Evolutionary conservation across 257 asterid genomes (phyloP).

Genomic region (Nemophila menziesii): DNA sequence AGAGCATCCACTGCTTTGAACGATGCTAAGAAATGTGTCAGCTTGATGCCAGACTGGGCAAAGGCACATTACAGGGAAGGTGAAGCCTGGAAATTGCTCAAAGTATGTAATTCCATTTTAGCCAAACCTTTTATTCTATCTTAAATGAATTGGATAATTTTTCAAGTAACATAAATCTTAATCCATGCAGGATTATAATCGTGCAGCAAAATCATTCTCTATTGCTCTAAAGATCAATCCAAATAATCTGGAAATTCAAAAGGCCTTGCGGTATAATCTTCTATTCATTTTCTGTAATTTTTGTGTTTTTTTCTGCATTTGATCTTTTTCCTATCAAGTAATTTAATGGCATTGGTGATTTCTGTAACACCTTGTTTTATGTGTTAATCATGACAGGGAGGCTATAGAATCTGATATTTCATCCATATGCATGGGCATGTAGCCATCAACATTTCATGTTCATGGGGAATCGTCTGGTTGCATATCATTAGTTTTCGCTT

Average conservation of each 20-base stretch:
- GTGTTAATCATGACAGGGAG: not conserved
- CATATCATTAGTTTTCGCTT: no score
- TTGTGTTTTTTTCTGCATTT: not conserved
- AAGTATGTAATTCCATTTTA: not conserved
- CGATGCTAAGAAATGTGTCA: constrained; percentile 23
- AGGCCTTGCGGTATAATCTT: not conserved
- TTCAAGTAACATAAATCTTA: not conserved
- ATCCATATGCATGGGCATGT: not conserved
- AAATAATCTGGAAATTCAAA: not conserved
- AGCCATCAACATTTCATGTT: no score
- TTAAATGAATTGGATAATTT: not conserved
- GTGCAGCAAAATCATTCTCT: not conserved
- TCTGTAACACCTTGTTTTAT: not conserved
- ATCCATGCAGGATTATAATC: not conserved
- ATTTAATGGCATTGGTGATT: no score
- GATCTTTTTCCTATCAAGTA: not conserved
- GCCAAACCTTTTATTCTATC: not conserved
- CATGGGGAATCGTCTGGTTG: no score
- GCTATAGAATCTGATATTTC: not conserved
- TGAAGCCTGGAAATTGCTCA: constrained; percentile 15
- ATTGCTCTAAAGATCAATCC: not conserved
- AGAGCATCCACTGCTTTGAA: constrained; percentile 5
- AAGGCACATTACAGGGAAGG: constrained; percentile 24
- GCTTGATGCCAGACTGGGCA: constrained; percentile 14
- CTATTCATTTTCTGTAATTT: not conserved